These are phyloP conservation scores for Myxozyma vanderwaltii DNA, from an alignment of 805 yeast genomes.

Conservation along the genomic window DNA sequence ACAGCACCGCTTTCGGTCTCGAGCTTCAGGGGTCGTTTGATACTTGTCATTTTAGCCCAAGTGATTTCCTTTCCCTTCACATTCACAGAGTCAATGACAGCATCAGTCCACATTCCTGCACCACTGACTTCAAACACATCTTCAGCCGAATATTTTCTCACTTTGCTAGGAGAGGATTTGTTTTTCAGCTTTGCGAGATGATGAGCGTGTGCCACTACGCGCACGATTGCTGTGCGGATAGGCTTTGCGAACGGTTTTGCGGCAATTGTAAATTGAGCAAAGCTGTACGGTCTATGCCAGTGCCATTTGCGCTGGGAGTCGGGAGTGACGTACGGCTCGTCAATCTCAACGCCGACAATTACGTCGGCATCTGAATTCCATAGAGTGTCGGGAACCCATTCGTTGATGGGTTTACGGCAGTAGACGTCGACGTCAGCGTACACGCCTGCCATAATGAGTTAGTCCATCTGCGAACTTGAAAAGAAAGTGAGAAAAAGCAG, in stretches of 20 bases:
- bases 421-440: constrained; percentile 34
- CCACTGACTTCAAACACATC: constrained; percentile 31
- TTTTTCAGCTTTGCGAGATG: constrained; percentile 15
- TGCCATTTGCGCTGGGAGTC: constrained; percentile 24
- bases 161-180: constrained; percentile 2
- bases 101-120: constrained; percentile 32
- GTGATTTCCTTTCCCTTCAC: constrained; percentile 20
- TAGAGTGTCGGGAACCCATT: constrained; percentile 21
- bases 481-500: no score
- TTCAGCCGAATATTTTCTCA: constrained; percentile 14
- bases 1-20: constrained; percentile 25
- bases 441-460: constrained; percentile 12
- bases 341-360: constrained; percentile 29
- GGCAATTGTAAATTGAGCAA: constrained; percentile 26
- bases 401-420: constrained; percentile 30
- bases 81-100: constrained; percentile 25
- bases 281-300: constrained; percentile 27
- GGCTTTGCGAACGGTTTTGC: constrained; percentile 32
- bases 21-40: constrained; percentile 7
- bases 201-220: constrained; percentile 28
- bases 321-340: constrained; percentile 28
- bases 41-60: constrained; percentile 20
- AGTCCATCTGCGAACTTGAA: neutral
- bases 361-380: constrained; percentile 27
- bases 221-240: constrained; percentile 25